phyloP scores from a whole-genome alignment of 1,284 basidiomycete species.

The Cronartium ribicola region DNA sequence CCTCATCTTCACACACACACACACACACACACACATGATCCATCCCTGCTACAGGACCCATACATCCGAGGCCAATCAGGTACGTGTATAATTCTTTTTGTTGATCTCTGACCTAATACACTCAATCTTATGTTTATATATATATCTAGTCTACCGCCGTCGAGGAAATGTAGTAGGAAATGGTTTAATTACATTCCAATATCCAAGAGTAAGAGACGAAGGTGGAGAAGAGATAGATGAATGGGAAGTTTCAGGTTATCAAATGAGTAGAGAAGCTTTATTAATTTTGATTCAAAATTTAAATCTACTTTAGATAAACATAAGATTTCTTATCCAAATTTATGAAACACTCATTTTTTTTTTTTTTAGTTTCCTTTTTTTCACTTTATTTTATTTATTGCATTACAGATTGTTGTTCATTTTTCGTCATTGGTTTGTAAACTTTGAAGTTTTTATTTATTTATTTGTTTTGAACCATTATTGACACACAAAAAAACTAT shows the following conservation, averaged over 20 bases:
- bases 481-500: too few species aligned
- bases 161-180: constrained; percentile 32
- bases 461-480: too few species aligned
- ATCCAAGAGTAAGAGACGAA: constrained; percentile 4
- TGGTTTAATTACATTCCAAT: constrained; percentile 32
- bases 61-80: constrained; percentile 22
- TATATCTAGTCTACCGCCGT: constrained; percentile 18
- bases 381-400: constrained; percentile 1
- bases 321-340: constrained; percentile 15
- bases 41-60: constrained; percentile 13
- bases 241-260: constrained; percentile 36
- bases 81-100: too few species aligned
- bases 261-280: constrained; percentile 25
- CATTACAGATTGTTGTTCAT: neutral
- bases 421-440: neutral
- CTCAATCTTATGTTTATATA: too few species aligned
- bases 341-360: constrained; percentile 4
- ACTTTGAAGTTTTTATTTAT: neutral
- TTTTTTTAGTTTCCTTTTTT: neutral
- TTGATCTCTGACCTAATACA: too few species aligned
- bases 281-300: constrained; percentile 19
- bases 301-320: neutral
- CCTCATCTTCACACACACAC: neutral
- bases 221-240: constrained; percentile 8
- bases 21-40: neutral